phyloP scores from a whole-genome alignment of 2,329 filamentous ascomycete genomes.

The Plectosphaerella plurivora region DNA sequence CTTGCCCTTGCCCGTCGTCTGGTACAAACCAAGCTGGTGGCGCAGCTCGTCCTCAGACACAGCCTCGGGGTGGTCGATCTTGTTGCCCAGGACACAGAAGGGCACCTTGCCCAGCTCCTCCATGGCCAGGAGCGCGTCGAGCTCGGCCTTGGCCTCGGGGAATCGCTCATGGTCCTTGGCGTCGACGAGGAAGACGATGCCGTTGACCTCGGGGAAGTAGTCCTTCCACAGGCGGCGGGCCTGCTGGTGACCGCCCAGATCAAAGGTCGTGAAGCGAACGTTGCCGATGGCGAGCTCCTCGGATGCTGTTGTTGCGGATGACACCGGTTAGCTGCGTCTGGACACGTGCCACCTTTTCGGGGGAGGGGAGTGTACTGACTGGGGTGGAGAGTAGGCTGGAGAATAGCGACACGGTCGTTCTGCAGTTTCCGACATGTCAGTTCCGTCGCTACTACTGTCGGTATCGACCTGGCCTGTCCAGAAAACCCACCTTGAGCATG shows the following conservation, averaged over 20 bases:
- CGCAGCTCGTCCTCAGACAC: slow-evolving; percentile 94
- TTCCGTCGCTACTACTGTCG: not conserved
- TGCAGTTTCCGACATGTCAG: slow-evolving; percentile 23
- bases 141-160: slow-evolving; percentile 89
- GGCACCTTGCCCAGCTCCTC: slow-evolving; percentile 95
- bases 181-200: slow-evolving; percentile 96
- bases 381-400: slow-evolving; percentile 86
- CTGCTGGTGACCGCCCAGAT: slow-evolving; percentile 91
- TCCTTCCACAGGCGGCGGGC: slow-evolving; percentile 94
- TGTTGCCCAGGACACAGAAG: slow-evolving; percentile 95
- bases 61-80: slow-evolving; percentile 97
- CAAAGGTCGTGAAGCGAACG: slow-evolving; percentile 91
- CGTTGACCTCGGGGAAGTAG: slow-evolving; percentile 94
- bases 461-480: not conserved
- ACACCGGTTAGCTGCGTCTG: slow-evolving; percentile 13
- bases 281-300: slow-evolving; percentile 92
- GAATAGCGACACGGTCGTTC: slow-evolving; percentile 90
- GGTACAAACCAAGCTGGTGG: slow-evolving; percentile 87
- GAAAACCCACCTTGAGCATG: slow-evolving; percentile 77
- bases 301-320: slow-evolving; percentile 52
- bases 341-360: slow-evolving; percentile 13
- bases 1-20: slow-evolving; percentile 95
- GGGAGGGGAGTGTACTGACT: slow-evolving; percentile 51
- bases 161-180: slow-evolving; percentile 97
- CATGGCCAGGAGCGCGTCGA: slow-evolving; percentile 93